Conservation (phyloP, 441 rosid species). For the Mallotus japonicus region DNA sequence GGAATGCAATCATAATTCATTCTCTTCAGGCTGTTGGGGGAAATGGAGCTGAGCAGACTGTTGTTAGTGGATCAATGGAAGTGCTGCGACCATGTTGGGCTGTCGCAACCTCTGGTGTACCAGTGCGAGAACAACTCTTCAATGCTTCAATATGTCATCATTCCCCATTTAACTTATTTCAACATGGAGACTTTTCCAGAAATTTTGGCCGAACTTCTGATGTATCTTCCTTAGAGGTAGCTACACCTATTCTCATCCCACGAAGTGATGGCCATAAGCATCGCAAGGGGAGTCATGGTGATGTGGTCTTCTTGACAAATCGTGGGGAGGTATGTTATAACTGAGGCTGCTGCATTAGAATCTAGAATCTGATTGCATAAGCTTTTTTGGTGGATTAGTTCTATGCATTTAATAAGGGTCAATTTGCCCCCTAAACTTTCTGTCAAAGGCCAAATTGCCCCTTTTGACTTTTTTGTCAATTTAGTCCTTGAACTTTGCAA, state of each 20-base stretch:
- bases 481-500: too few species aligned
- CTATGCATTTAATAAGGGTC: too few species aligned
- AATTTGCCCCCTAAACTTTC: too few species aligned
- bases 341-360: not conserved
- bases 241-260: conserved; percentile 92
- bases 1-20: conserved; percentile 20
- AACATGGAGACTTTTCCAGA: conserved; percentile 75
- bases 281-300: conserved; percentile 88
- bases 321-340: conserved; percentile 84
- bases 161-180: conserved; percentile 77
- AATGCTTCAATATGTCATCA: conserved; percentile 94
- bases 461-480: too few species aligned
- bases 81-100: conserved; percentile 98
- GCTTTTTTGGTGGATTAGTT: too few species aligned
- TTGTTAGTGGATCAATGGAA: conserved; percentile 94
- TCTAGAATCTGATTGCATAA: too few species aligned
- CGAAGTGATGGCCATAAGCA: conserved; percentile 82
- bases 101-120: conserved; percentile 97
- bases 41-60: conserved; percentile 88
- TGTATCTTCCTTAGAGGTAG: conserved; percentile 72
- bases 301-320: conserved; percentile 88
- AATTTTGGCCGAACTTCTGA: conserved; percentile 63
- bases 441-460: too few species aligned
- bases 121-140: conserved; percentile 89
- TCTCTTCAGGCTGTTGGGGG: conserved; percentile 89